Conservation (phyloP, 2,329 filamentous ascomycete species). For the Aspergillus uvarum region DNA sequence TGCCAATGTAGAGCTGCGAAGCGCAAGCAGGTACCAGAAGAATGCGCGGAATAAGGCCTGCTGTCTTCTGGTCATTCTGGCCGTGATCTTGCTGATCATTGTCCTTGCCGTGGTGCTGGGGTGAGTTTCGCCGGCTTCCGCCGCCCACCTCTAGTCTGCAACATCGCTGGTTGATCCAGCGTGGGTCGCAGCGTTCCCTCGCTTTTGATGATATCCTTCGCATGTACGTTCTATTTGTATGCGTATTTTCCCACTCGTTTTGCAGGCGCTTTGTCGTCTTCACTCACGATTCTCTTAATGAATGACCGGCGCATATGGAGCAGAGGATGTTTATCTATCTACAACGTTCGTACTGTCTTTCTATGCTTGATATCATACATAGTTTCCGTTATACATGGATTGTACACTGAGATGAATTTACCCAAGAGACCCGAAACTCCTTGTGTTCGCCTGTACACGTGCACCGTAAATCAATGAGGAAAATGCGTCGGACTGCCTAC, state of each 20-base stretch:
- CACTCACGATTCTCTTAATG: slow-evolving; percentile 14
- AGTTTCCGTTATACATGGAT: slow-evolving; percentile 34
- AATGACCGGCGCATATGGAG: slow-evolving; percentile 22
- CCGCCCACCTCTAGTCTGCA: slow-evolving; percentile 7
- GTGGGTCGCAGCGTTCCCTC: slow-evolving; percentile 13
- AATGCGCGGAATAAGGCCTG: slow-evolving; percentile 92
- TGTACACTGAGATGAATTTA: slow-evolving; percentile 28
- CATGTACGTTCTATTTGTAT: slow-evolving; percentile 28
- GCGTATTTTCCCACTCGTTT: slow-evolving; percentile 15
- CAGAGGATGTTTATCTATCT: slow-evolving; percentile 26
- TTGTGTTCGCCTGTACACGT: slow-evolving; percentile 27
- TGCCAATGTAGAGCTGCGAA: slow-evolving; percentile 80
- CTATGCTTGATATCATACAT: slow-evolving; percentile 36
- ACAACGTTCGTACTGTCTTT: slow-evolving; percentile 18
- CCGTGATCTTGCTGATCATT: slow-evolving; percentile 85
- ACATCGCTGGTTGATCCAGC: background rate
- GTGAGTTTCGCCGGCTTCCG: slow-evolving; percentile 37
- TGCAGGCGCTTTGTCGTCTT: slow-evolving; percentile 9
- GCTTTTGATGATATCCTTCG: slow-evolving; percentile 37
- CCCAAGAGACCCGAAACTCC: slow-evolving; percentile 27
- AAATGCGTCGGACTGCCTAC: slow-evolving; percentile 23
- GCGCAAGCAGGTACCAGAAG: slow-evolving; percentile 90
- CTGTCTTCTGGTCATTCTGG: slow-evolving; percentile 83
- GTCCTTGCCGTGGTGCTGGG: slow-evolving; percentile 81
- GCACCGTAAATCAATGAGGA: slow-evolving; percentile 4